Conservation (phyloP, 257 asterid species). For the Galeopsis tetrahit region DNA sequence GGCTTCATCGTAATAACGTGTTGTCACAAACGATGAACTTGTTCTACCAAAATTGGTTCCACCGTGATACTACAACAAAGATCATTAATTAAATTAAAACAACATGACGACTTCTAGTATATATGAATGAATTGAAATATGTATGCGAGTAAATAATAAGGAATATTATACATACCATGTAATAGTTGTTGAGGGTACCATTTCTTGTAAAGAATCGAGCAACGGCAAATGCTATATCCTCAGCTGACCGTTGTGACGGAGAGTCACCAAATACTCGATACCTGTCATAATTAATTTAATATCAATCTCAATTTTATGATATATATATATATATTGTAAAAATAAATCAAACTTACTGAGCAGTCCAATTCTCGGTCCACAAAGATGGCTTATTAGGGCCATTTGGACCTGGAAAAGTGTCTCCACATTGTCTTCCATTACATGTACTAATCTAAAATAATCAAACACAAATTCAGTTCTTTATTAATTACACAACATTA, state of each 20-base stretch:
- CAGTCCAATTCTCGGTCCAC: constrained; percentile 98
- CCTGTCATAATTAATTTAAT: constrained; percentile 35
- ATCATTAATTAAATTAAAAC: too few species aligned
- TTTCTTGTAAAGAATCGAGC: constrained; percentile 77
- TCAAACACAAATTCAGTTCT: too few species aligned
- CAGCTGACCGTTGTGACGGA: constrained; percentile 89
- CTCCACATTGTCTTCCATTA: constrained; percentile 90
- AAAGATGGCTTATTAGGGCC: constrained; percentile 78
- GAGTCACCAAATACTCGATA: constrained; percentile 83
- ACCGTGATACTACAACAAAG: constrained; percentile 63
- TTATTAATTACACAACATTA: too few species aligned
- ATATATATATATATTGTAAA: too few species aligned
- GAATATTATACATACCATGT: constrained; percentile 52
- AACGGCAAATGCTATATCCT: constrained; percentile 82
- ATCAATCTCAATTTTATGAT: not conserved
- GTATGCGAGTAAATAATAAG: too few species aligned
- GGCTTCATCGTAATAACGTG: constrained; percentile 97
- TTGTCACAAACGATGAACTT: constrained; percentile 83
- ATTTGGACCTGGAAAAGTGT: constrained; percentile 78
- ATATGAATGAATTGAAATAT: too few species aligned
- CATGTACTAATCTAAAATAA: constrained; percentile 73
- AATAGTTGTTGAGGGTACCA: constrained; percentile 85
- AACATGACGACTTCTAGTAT: too few species aligned
- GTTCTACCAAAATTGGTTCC: constrained; percentile 93
- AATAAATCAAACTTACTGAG: constrained; percentile 53